These are phyloP conservation scores for Raphanus raphanistrum DNA, from an alignment of 345 rosid species.

Conservation along the genomic window DNA sequence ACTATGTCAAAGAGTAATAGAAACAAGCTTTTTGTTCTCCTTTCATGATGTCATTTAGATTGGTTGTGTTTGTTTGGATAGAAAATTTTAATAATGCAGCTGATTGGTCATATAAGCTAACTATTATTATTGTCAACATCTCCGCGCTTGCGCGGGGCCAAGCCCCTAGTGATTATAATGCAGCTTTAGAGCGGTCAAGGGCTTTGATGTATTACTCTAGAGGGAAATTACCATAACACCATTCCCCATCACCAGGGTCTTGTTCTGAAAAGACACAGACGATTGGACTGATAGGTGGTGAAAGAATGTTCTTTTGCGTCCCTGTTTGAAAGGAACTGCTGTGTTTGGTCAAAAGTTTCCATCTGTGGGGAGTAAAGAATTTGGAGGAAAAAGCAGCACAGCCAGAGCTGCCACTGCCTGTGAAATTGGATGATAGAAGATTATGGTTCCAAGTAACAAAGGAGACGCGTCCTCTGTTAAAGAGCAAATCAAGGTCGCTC, in stretches of 20 bases:
- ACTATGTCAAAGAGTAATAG: background rate
- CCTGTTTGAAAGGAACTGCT: no score
- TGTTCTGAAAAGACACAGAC: conserved; percentile 73
- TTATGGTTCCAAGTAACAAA: conserved; percentile 70
- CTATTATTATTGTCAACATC: no score
- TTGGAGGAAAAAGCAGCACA: conserved; percentile 76
- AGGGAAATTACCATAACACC: conserved; percentile 91
- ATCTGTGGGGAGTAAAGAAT: conserved; percentile 56
- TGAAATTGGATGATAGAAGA: conserved; percentile 53
- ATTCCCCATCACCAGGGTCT: conserved; percentile 77
- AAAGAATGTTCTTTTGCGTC: conserved; percentile 41
- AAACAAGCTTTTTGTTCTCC: background rate
- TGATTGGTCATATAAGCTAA: no score
- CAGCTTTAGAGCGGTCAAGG: conserved; percentile 80
- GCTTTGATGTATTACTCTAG: conserved; percentile 86
- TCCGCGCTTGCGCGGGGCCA: no score
- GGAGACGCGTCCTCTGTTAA: conserved; percentile 74
- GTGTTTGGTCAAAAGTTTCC: conserved; percentile 55
- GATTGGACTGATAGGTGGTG: conserved; percentile 53
- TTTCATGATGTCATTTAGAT: no score
- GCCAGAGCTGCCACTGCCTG: conserved; percentile 76
- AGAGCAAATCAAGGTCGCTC: conserved; percentile 59
- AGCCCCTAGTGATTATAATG: conserved; percentile 83
- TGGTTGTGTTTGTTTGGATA: background rate
- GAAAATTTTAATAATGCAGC: background rate